phyloP scores from a whole-genome alignment of 148 eudicot species.

The Gaultheria prostrata region DNA sequence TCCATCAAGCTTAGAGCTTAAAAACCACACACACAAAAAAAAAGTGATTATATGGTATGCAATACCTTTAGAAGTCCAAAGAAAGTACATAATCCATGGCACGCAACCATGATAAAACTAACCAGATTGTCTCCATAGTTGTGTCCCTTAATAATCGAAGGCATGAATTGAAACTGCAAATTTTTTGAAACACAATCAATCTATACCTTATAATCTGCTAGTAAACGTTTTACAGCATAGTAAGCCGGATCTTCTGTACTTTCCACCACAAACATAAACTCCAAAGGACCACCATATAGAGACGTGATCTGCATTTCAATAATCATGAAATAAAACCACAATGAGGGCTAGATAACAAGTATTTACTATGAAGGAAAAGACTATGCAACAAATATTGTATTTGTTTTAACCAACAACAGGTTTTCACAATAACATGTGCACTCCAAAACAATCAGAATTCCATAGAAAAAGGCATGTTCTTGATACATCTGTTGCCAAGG shows the following conservation, averaged over 20 bases:
- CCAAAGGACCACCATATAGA: slow-evolving; percentile 81
- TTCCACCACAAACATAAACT: slow-evolving; percentile 83
- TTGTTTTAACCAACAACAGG: not conserved
- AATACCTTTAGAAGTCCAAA: not conserved
- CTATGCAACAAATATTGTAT: not conserved
- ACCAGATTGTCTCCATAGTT: not conserved
- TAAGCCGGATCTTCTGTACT: slow-evolving; percentile 90
- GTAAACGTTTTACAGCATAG: slow-evolving; percentile 57
- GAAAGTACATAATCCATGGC: not conserved
- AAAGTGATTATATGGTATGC: no score
- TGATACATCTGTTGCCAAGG: not conserved
- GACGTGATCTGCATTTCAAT: slow-evolving; percentile 66
- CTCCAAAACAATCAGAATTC: not conserved
- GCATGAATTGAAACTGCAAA: not conserved
- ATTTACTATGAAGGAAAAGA: not conserved
- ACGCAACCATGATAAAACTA: not conserved
- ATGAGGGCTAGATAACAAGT: not conserved
- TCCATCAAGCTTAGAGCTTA: not conserved
- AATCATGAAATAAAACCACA: slow-evolving; percentile 10
- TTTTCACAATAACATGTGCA: not conserved
- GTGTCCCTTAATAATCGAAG: not conserved
- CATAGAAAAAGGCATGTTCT: not conserved
- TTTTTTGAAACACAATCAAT: slow-evolving; percentile 8
- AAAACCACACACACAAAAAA: not conserved
- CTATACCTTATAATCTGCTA: slow-evolving; percentile 66